phyloP scores from a whole-genome alignment of 805 yeast species.

The Teunomyces panamensis region DNA sequence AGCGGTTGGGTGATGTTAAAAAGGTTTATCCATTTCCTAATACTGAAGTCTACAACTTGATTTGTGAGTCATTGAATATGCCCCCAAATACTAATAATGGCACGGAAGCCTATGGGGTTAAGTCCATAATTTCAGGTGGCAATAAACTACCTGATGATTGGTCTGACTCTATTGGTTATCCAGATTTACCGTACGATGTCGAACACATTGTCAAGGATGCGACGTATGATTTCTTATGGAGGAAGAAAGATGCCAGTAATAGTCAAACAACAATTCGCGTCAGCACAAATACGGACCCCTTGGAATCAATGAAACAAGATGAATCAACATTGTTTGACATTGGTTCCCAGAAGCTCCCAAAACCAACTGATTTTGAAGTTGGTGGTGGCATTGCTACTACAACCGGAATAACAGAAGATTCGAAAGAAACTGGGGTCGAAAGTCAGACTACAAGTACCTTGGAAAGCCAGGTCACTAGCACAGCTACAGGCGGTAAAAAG shows the following conservation, averaged over 20 bases:
- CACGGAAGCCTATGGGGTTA: slow-evolving; percentile 14
- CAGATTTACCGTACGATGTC: slow-evolving; percentile 46
- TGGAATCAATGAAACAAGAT: slow-evolving; percentile 19
- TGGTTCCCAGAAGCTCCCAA: slow-evolving; percentile 18
- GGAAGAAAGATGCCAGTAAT: slow-evolving; percentile 6
- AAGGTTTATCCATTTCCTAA: slow-evolving; percentile 66
- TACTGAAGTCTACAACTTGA: slow-evolving; percentile 66
- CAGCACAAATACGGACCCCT: slow-evolving; percentile 24
- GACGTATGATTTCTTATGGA: slow-evolving; percentile 49
- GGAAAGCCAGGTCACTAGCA: not conserved
- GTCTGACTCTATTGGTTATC: slow-evolving; percentile 48
- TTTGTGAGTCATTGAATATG: slow-evolving; percentile 60
- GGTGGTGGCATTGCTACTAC: not conserved
- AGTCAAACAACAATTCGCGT: slow-evolving; percentile 11
- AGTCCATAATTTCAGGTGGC: slow-evolving; percentile 17
- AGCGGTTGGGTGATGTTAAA: slow-evolving; percentile 24
- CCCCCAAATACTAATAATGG: slow-evolving; percentile 63
- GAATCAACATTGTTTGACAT: slow-evolving; percentile 19
- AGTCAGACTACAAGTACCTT: not conserved
- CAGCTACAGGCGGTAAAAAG: not conserved
- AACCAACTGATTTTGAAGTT: slow-evolving; percentile 24
- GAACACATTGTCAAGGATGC: slow-evolving; percentile 46
- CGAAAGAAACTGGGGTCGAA: not conserved
- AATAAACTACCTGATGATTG: slow-evolving; percentile 41
- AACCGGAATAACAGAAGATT: not conserved